Evolutionary conservation across 208 protist genomes (phyloP).

Genomic region (Wallacemonas sp.): DNA sequence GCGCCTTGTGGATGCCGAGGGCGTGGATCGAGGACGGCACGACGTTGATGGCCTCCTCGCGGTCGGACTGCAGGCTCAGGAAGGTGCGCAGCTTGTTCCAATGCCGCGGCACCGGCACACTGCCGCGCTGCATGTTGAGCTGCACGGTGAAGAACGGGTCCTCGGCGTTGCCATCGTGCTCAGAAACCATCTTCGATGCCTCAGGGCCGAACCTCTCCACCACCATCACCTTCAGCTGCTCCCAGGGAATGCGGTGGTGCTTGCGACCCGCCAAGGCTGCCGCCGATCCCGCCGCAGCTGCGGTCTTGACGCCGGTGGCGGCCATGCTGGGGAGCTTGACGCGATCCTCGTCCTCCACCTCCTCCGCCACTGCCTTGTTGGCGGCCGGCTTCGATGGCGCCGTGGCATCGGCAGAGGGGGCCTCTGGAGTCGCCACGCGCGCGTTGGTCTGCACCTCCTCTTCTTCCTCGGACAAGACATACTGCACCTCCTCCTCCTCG

Average conservation of each 20-base stretch:
- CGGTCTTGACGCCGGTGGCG: not conserved
- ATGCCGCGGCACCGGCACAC: conserved; percentile 97
- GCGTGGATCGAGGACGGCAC: conserved; percentile 94
- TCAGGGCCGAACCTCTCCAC: conserved; percentile 36
- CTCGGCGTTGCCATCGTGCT: conserved; percentile 95
- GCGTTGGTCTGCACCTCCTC: conserved; percentile 12
- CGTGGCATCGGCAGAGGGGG: conserved; percentile 2
- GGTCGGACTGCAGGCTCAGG: conserved; percentile 94
- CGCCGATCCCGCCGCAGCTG: conserved; percentile 8
- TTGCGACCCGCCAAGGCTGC: conserved; percentile 35
- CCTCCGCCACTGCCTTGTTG: not conserved
- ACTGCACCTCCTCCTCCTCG: conserved; percentile 40
- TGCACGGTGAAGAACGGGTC: conserved; percentile 97
- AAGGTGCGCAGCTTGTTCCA: conserved; percentile 98
- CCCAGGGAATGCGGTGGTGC: conserved; percentile 59
- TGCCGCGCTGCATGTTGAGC: conserved; percentile 92
- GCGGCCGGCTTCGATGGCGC: not conserved
- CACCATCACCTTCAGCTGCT: conserved; percentile 59
- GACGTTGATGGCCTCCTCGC: conserved; percentile 94
- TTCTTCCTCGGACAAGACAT: conserved; percentile 36
- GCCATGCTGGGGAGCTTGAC: conserved; percentile 28
- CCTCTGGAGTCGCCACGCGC: conserved; percentile 7
- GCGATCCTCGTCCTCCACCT: conserved; percentile 33
- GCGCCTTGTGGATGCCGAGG: conserved; percentile 95
- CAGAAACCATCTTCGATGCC: conserved; percentile 91